Conservation (phyloP, 352 stramenopile species). For the Pythium plurisporium region DNA sequence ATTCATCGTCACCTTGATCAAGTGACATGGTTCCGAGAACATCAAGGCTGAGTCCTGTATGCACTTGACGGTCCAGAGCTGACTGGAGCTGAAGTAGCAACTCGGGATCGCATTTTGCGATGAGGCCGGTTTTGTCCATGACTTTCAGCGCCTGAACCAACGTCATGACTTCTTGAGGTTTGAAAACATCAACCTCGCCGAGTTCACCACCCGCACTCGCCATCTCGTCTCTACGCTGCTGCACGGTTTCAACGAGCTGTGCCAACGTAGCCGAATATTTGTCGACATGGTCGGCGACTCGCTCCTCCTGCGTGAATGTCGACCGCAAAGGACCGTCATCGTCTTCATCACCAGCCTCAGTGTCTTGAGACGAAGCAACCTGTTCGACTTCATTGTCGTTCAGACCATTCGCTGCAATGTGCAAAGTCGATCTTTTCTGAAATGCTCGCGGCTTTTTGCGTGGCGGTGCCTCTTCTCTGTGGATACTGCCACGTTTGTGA, state of each 20-base stretch:
- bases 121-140: conserved; percentile 60
- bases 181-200: conserved; percentile 41
- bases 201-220: conserved; percentile 20
- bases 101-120: conserved; percentile 47
- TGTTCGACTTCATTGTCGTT: conserved; percentile 1
- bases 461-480: background rate
- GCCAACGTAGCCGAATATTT: conserved; percentile 60
- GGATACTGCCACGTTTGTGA: background rate
- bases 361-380: conserved; percentile 19
- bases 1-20: conserved; percentile 30
- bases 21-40: conserved; percentile 28
- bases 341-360: conserved; percentile 7
- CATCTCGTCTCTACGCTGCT: conserved; percentile 29
- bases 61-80: conserved; percentile 55
- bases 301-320: conserved; percentile 50
- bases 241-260: conserved; percentile 35
- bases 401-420: conserved; percentile 2
- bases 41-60: conserved; percentile 27
- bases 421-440: conserved; percentile 12
- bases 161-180: conserved; percentile 46
- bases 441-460: conserved; percentile 19
- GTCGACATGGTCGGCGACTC: conserved; percentile 48
- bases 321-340: conserved; percentile 30
- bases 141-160: conserved; percentile 63
- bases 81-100: conserved; percentile 55